Evolutionary conservation across 179 eudicot genomes (phyloP), one percentile per base, ranked within the genome.

Genomic region (Heliamphora pulchella): DNA sequence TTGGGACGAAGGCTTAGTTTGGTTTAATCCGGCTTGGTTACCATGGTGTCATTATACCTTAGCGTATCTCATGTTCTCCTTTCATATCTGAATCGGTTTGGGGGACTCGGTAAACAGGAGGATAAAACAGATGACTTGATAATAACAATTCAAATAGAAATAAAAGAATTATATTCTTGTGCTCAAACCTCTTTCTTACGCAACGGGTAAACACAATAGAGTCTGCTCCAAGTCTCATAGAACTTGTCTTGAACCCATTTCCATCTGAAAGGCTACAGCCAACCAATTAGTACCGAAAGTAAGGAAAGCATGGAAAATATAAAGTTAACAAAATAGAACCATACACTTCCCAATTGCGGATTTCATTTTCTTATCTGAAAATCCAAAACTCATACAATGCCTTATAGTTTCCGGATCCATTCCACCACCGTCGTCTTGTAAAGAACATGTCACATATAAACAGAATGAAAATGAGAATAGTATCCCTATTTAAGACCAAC

Each of bases 201-300:
- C 80, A 83, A 55, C 94, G 89, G 81, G 87, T 91, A 88, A 94
- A 94, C 80, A 92, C 97, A 69, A 94, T 84, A 78, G 87, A 97
- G 83, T 95, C 98, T 69, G 98, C 95, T 82, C 98, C 97, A 79
- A 95, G 97, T 84, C 97, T 85, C 97, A 95, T 95, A 22, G 97
- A 84, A 83, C 97, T 89, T 8, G 97, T 93, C 88, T 95, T 95
- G 87, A 95, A 95, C 81, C 97, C 97, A 87, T 95, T 95, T 81
- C 98, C 98, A 88, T 95, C 97, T 95, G 92, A 84, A 44, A 57
- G 51, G 67, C 76, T 58, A 76, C 61, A 69, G 31, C 7, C 48
- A 77, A 68, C 22, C 18, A 57, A 76, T 71, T 46, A 73, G 58
- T 63, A 63, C 4, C 39, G 15, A 73, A 6, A 53, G 53, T 47